Evolutionary conservation across 345 rosid species (phyloP), one percentile per base, ranked within the genome.

Genomic region (Eucalyptus leucophloia): DNA sequence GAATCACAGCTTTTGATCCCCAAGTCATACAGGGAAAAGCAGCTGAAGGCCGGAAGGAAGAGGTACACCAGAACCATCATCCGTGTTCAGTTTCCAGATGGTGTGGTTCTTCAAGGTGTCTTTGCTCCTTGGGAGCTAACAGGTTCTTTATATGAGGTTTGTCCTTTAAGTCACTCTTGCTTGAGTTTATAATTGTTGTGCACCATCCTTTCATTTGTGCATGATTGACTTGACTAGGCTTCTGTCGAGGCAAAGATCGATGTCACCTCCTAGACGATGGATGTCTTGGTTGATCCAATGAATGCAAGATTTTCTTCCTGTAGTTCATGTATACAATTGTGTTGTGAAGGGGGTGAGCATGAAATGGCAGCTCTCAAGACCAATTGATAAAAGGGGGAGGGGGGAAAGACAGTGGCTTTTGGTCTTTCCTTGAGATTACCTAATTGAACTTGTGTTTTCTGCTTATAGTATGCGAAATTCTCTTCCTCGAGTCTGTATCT

Each of bases 81-180:
- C 83, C 97, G 98, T 62, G 87, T 97, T 69, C 99, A 98, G 90
- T 98, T 98, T 90, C 99, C 98, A 3, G 99, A 98, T 16, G 98
- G 97, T 21, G 96, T 96, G 89, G 98, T 97, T 86, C 97, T 98
- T 89, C 99, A 97, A 91, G 99, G 97, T 56, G 92, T 94, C 88
- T 98, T 98, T 91, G 94, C 95, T 86, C 99, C 99, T 85, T 95
- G 96, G 98, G 99, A 98, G 92, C 92, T 92, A 81, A 98, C 99
- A 19, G 91, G 90, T 93, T 92, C 96, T 89, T 95, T 97, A 44
- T 98, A 98, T 53, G 96, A 96, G 99, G 99, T 97, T 67, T 77
- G 93, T 91, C 42, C 53, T 60, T 81, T 83, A 8, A 21, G 5
- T 26, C 47, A 34, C 53, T 80, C n/a, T 54, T 37, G 87, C 47